phyloP scores from a whole-genome alignment of 805 yeast genomes.

The Millerozyma miso region DNA sequence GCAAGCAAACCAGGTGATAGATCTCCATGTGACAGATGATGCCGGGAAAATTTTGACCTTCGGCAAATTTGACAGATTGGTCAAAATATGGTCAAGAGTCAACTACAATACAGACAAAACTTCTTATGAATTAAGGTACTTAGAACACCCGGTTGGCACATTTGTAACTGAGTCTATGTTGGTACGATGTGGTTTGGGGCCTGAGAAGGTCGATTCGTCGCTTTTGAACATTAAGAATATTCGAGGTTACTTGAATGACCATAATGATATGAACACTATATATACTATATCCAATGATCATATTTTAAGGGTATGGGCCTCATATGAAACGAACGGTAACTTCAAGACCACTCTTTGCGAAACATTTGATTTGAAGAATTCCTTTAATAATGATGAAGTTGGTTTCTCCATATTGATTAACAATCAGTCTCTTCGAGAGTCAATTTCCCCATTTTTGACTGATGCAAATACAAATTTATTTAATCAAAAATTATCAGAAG shows the following conservation, averaged over 20 bases:
- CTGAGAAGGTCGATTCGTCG: constrained; percentile 10
- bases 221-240: constrained; percentile 35
- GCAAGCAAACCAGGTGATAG: constrained; percentile 60
- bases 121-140: constrained; percentile 64
- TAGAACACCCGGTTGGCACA: constrained; percentile 52
- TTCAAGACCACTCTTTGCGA: constrained; percentile 59
- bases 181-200: constrained; percentile 30
- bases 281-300: constrained; percentile 64
- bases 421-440: constrained; percentile 26
- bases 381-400: constrained; percentile 17
- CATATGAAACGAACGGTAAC: constrained; percentile 56
- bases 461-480: background rate
- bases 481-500: background rate
- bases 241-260: constrained; percentile 26
- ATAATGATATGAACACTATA: constrained; percentile 37
- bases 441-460: constrained; percentile 10
- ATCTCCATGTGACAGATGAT: constrained; percentile 60
- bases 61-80: constrained; percentile 58
- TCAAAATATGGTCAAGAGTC: constrained; percentile 75
- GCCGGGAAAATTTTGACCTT: constrained; percentile 58
- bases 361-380: constrained; percentile 25
- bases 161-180: constrained; percentile 57
- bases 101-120: constrained; percentile 55
- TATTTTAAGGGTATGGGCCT: constrained; percentile 63
- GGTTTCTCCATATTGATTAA: constrained; percentile 32